Conservation (phyloP, 306 rosid species). For the Gastrolobium bilobum region DNA sequence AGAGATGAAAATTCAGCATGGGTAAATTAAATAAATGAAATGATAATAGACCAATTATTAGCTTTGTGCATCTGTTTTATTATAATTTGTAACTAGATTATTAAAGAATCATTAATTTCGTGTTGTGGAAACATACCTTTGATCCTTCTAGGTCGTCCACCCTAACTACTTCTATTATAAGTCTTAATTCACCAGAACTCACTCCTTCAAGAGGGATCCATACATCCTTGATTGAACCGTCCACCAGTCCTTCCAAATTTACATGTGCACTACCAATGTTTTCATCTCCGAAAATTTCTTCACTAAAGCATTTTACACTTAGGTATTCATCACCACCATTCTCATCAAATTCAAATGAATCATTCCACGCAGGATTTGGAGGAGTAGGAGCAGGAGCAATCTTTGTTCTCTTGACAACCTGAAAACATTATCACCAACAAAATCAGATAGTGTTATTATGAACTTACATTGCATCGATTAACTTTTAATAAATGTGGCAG, state of each 20-base stretch:
- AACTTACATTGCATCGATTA: constrained; percentile 3
- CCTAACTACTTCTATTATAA: constrained; percentile 80
- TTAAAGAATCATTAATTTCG: constrained; percentile 38
- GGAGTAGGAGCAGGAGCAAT: constrained; percentile 57
- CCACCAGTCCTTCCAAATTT: constrained; percentile 90
- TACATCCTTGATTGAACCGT: constrained; percentile 75
- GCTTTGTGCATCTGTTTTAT: background rate
- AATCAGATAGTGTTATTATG: constrained; percentile 29
- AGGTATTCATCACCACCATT: constrained; percentile 83
- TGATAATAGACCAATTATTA: background rate
- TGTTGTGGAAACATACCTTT: constrained; percentile 61
- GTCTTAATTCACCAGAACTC: constrained; percentile 91
- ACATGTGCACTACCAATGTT: constrained; percentile 90
- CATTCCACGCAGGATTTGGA: constrained; percentile 78
- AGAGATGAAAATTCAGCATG: constrained; percentile 3
- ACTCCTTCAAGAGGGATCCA: constrained; percentile 97
- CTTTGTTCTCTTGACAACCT: constrained; percentile 74
- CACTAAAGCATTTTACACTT: constrained; percentile 73
- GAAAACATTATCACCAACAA: constrained; percentile 42
- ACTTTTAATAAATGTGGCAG: constrained; percentile 20
- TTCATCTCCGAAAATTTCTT: constrained; percentile 85
- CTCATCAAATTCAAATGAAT: constrained; percentile 86
- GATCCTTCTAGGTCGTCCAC: constrained; percentile 79
- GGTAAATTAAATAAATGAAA: constrained; percentile 12
- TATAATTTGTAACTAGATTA: background rate